Base-by-base conservation (phyloP, 1,284 basidiomycete genomes). In the Porodaedalea pini region DNA sequence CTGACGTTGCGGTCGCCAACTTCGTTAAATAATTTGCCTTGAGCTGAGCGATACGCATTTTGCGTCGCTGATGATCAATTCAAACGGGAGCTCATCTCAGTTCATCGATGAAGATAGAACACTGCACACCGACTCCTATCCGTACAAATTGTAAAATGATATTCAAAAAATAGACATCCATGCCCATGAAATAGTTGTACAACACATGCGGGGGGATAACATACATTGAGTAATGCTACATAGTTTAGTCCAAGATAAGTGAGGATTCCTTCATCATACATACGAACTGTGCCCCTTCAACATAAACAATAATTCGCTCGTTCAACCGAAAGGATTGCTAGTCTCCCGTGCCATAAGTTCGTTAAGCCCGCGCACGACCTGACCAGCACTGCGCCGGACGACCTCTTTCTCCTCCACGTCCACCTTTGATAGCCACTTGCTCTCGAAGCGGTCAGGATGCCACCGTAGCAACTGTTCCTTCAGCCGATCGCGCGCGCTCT, bases 351-450 rank as follows among this genome's bases (percentile, higher is more conserved):
- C 40, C 39, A 47, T 55, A 32, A 86, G 69, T 61, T 85, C 80
- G 66, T 81, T 85, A 61, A 87, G 69, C 65, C 73, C 76, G 58
- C 84, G 76, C 11, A 75, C 78, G 6, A 80, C 77, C 41, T 73
- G 67, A 23, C 68, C 71, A 2, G 81, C 79, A 37, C 68, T 67
- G 23, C 70, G 70, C 65, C 70, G 68, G 34, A 76, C 75, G 60
- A 60, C 70, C 63, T 73, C 74, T 56, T 70, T 70, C 21, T 85
- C 77, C 10, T 71, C 70, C 21, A 69, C 66, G 6, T 65, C 63
- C 27, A 85, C 74, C 61, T 76, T 80, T 19, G 68, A 68, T 37
- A 82, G 62, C 43, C 78, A 62, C 44, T 73, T 71, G 15, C 68
- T 72, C 64, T 75, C 72, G 59, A 77, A 77, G 19, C 72, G 70